Evolutionary conservation across 148 eudicot genomes (phyloP), one percentile per base, ranked within the genome.

Genomic region (Diospyros kaki): DNA sequence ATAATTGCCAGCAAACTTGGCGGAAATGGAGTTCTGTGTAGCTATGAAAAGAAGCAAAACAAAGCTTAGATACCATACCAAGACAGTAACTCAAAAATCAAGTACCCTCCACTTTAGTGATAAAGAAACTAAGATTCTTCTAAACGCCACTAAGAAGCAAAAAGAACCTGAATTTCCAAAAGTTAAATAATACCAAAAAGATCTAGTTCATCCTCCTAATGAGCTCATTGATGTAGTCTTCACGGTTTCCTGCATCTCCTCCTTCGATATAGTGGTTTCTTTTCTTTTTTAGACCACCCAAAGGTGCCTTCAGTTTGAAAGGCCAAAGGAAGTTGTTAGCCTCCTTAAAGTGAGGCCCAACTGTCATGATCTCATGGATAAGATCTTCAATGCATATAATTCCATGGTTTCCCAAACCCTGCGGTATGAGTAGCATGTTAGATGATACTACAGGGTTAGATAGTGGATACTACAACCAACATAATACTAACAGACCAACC

Each of bases 311-410:
- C 7, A 87, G 83, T 64, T 89, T 85, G 82, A 89, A 87, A 63
- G 91, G 89, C 93, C 91, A 87, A 0, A 89, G 76, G 83, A 89
- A 89, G 86, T 89, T 89, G 75, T 87, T 89, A n/a, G 93, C 91
- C 76, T 86, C 86, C 85, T 84, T 89, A 72, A 89, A 87, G 68
- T 89, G 90, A 54, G 87, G 90, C 44, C 93, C 93, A 6, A 87
- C 93, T 1, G 86, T 84, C 80, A 89, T 53, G 67, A 89, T 86
- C 84, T 87, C 93, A 6, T 87, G 91, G 73, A 89, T 79, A 1
- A 89, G 86, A 79, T 89, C 93, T 71, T 89, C 90, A 45, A 86
- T 66, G 71, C 91, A 89, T 58, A 86, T 84, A 58, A 89, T 89
- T 13, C 85, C 89, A 12, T 83, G 53, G 80, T 87, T 87, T 12